phyloP scores from a whole-genome alignment of 805 yeast genomes.

The Metschnikowia henanensis region DNA sequence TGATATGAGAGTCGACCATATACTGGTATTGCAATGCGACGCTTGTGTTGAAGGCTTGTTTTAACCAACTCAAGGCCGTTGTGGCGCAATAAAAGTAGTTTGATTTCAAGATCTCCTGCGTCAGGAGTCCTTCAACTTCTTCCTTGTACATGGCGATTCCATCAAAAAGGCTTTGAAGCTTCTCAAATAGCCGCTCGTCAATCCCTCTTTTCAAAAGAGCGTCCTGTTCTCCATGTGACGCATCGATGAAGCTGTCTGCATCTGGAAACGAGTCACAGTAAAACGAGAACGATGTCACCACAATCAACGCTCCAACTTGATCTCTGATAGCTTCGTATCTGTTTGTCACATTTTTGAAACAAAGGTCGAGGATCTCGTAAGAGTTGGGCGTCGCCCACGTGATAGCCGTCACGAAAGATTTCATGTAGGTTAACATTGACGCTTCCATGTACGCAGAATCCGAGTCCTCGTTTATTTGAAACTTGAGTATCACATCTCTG shows the following conservation, averaged over 20 bases:
- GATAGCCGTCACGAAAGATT: slow-evolving; percentile 47
- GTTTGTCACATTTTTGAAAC: slow-evolving; percentile 55
- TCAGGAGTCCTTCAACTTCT: slow-evolving; percentile 36
- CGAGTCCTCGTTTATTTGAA: slow-evolving; percentile 48
- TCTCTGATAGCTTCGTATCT: slow-evolving; percentile 73
- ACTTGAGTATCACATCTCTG: slow-evolving; percentile 43
- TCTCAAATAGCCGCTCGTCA: slow-evolving; percentile 39
- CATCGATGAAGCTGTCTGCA: slow-evolving; percentile 39
- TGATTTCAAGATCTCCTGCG: slow-evolving; percentile 59
- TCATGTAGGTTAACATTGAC: slow-evolving; percentile 56
- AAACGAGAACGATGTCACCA: slow-evolving; percentile 43
- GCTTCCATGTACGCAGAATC: slow-evolving; percentile 67
- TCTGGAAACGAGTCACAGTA: slow-evolving; percentile 42
- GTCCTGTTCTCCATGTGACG: slow-evolving; percentile 24
- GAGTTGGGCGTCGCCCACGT: slow-evolving; percentile 57
- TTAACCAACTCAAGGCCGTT: slow-evolving; percentile 62
- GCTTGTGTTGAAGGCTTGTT: slow-evolving; percentile 52
- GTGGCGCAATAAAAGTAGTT: slow-evolving; percentile 63
- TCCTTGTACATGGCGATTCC: slow-evolving; percentile 42
- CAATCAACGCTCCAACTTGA: slow-evolving; percentile 61
- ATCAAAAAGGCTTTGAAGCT: slow-evolving; percentile 8
- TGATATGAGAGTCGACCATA: slow-evolving; percentile 46
- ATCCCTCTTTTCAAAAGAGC: slow-evolving; percentile 8
- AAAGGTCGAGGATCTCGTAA: slow-evolving; percentile 41
- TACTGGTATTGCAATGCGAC: slow-evolving; percentile 54